These are phyloP conservation scores for Aureobasidium uvarum DNA, from an alignment of 2,329 filamentous ascomycete species.

Conservation along the genomic window DNA sequence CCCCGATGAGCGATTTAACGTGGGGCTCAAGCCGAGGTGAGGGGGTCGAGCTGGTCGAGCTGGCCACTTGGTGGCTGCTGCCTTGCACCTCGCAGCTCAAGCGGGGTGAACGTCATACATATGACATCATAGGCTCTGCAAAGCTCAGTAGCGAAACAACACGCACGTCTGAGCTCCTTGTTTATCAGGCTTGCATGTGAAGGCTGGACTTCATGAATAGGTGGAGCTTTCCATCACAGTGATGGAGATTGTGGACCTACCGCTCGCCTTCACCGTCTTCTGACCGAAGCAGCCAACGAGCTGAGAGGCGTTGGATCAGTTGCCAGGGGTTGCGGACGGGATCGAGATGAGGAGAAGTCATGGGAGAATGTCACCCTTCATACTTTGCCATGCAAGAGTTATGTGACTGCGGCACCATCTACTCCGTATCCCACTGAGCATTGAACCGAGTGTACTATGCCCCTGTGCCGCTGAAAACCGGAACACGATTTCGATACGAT, in stretches of 20 bases:
- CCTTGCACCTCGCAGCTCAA: not conserved
- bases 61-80: constrained; percentile 12
- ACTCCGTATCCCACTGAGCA: not conserved
- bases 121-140: not conserved
- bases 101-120: constrained; percentile 16
- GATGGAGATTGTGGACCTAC: constrained; percentile 2
- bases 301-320: constrained; percentile 2
- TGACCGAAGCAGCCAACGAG: not conserved
- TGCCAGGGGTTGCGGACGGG: not conserved
- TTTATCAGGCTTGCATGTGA: not conserved
- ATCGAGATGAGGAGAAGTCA: constrained; percentile 8
- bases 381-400: constrained; percentile 13
- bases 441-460: too few relatives aligned
- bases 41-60: constrained; percentile 11
- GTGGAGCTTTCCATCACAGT: constrained; percentile 18
- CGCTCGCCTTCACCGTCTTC: constrained; percentile 13
- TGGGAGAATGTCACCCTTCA: not conserved
- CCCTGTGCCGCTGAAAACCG: not conserved
- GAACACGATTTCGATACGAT: not conserved
- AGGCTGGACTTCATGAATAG: constrained; percentile 2
- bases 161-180: not conserved
- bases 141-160: not conserved
- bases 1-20: constrained; percentile 14
- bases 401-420: not conserved
- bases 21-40: constrained; percentile 23